Conservation (phyloP, 2,329 filamentous ascomycete species). For the Dothiorella sarmentorum region DNA sequence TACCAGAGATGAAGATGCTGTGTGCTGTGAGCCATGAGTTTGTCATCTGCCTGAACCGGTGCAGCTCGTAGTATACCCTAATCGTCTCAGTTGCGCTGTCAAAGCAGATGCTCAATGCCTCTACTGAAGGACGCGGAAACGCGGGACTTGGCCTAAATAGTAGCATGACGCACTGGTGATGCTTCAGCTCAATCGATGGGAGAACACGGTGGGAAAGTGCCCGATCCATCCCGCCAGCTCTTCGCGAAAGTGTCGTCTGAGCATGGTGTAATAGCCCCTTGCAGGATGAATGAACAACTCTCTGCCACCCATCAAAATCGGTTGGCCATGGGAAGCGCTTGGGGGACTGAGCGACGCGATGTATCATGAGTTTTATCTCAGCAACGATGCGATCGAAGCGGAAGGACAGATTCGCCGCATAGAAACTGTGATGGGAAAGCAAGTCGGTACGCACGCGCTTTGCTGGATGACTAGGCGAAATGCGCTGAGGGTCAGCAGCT, state of each 20-base stretch:
- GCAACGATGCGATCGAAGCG: slow-evolving; percentile 24
- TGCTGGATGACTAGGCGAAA: not conserved
- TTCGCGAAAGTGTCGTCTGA: not conserved
- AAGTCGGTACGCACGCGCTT: not conserved
- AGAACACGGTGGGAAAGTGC: not conserved
- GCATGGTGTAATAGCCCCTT: not conserved
- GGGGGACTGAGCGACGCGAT: slow-evolving; percentile 34
- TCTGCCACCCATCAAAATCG: slow-evolving; percentile 31
- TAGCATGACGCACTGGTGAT: slow-evolving; percentile 49
- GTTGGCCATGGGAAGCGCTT: slow-evolving; percentile 44
- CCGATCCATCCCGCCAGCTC: not conserved
- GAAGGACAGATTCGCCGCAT: slow-evolving; percentile 31
- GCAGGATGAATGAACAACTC: slow-evolving; percentile 30
- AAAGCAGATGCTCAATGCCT: slow-evolving; percentile 43
- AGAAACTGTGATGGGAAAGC: not conserved
- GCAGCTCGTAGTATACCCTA: slow-evolving; percentile 42
- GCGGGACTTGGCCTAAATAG: slow-evolving; percentile 52
- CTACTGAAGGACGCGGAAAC: slow-evolving; percentile 47
- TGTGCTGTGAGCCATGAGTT: slow-evolving; percentile 52
- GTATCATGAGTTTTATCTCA: slow-evolving; percentile 16
- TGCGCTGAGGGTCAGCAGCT: no score
- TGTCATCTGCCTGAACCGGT: slow-evolving; percentile 43
- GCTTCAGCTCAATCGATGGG: slow-evolving; percentile 37
- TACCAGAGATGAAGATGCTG: slow-evolving; percentile 46
- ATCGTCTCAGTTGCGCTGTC: slow-evolving; percentile 44